Conservation (phyloP, 2,329 filamentous ascomycete genomes). For the Cordyceps fumosorosea region DNA sequence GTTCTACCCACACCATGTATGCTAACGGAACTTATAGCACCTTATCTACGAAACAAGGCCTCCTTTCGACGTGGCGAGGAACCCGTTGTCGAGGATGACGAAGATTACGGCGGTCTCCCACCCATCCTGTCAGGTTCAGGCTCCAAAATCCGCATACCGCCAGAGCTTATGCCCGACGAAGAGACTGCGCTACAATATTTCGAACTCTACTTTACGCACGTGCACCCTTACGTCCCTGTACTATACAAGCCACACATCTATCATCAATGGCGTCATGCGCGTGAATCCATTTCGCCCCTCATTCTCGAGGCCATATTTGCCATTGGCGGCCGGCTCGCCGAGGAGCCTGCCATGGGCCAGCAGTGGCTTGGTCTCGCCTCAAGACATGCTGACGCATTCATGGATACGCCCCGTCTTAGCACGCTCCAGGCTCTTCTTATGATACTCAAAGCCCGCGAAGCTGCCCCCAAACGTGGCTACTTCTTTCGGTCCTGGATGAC, state of each 20-base stretch:
- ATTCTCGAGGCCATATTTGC: slow-evolving; percentile 88
- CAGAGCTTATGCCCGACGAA: slow-evolving; percentile 86
- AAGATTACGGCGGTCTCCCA: slow-evolving; percentile 70
- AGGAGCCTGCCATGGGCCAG: slow-evolving; percentile 76
- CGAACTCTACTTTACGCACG: slow-evolving; percentile 80
- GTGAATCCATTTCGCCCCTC: slow-evolving; percentile 79
- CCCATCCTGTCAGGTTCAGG: slow-evolving; percentile 62
- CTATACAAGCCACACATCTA: slow-evolving; percentile 78
- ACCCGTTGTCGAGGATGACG: slow-evolving; percentile 61
- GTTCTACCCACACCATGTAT: slow-evolving; percentile 1
- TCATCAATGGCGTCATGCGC: slow-evolving; percentile 79
- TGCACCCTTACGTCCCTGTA: slow-evolving; percentile 90
- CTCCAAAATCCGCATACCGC: slow-evolving; percentile 77
- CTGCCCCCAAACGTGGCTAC: slow-evolving; percentile 87
- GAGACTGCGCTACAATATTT: slow-evolving; percentile 78
- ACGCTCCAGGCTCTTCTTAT: slow-evolving; percentile 87
- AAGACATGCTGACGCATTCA: slow-evolving; percentile 85
- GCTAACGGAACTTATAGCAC: slow-evolving; percentile 45
- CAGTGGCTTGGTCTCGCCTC: slow-evolving; percentile 90
- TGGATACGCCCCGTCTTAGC: slow-evolving; percentile 83
- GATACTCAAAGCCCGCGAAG: slow-evolving; percentile 83
- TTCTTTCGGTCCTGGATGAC: slow-evolving; percentile 98
- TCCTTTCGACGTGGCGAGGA: slow-evolving; percentile 47
- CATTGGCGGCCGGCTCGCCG: slow-evolving; percentile 75
- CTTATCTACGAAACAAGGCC: slow-evolving; percentile 68